Base-by-base conservation (phyloP, 2,329 filamentous ascomycete genomes). In the Didymella exigua region DNA sequence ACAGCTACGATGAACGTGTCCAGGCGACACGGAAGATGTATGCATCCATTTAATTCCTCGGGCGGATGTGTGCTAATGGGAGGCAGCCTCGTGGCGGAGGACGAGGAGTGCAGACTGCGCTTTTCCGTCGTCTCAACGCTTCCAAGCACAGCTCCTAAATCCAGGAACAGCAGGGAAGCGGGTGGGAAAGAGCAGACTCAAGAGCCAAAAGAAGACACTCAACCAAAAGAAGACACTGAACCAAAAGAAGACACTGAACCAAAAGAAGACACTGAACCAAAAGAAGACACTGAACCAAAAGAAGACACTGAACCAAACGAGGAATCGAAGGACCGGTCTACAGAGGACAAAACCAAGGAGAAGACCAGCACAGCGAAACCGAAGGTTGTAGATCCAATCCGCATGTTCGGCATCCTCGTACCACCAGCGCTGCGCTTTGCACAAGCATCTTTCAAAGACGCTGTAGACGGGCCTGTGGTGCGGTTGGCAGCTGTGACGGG, bases 1-100 rank as follows among this genome's bases (percentile, higher is more conserved):
- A 90, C 64, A 83, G 84, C 67, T 93, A 90, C 69, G 89, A 93
- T 72, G 83, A 86, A 60, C 82, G 89, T 41, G 90, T 91, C 86
- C 85, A 86, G 69, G 87, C 88, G 3, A 75, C 73, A 19, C 76
- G 83, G 47, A 72, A 75, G 49, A 62, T 87, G 68, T 72, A 51
- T 82, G 67, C 9, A 37, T 4, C 69, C 3, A 5, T 2, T 2
- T 14, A 10, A 10, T 18, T 2, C n/a, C 5, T 23, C 2, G 8
- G 14, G 3, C 19, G 14, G 11, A 26, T 5, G 1, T 13, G 13
- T 18, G 26, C 41, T 51, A 9, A 51, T 14, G 1, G 11, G 1
- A n/a, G 1, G 2, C 7, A 51, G 49, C 21, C 4, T n/a, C 3
- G 40, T 51, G 14, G 33, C n/a, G 9, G 38, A 43, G 8, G 24